Evolutionary conservation across 192 early-diverging fungal genomes (phyloP).

Genomic region (Radiomyces spectabilis): DNA sequence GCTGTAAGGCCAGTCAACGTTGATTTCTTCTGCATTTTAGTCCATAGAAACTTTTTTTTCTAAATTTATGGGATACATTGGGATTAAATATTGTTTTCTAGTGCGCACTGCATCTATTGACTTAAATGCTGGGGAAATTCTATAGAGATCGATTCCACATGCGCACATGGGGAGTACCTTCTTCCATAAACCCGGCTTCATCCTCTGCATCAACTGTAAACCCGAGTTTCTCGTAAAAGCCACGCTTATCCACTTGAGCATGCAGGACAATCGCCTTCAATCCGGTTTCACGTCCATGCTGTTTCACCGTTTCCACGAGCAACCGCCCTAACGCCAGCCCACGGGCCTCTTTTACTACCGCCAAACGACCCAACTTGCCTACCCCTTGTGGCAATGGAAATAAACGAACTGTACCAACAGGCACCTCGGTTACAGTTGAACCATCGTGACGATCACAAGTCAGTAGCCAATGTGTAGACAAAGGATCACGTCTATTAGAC

Average conservation of each 20-base stretch:
- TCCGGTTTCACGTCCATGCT: not conserved
- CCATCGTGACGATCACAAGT: not conserved
- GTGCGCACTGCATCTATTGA: too few species aligned
- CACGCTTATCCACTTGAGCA: conserved; percentile 17
- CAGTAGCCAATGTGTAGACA: not conserved
- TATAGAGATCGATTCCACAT: conserved; percentile 22
- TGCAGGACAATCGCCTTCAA: conserved; percentile 8
- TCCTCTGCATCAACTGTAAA: conserved; percentile 15
- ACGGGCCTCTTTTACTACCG: conserved; percentile 15
- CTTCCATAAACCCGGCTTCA: conserved; percentile 20
- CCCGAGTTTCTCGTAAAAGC: conserved; percentile 19
- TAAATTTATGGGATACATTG: too few species aligned
- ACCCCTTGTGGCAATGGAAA: conserved; percentile 4
- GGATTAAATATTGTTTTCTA: too few species aligned
- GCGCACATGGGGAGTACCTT: conserved; percentile 24
- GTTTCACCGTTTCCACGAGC: conserved; percentile 9
- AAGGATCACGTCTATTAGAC: not conserved
- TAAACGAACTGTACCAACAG: conserved; percentile 21
- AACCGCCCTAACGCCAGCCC: conserved; percentile 11
- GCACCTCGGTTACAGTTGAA: not conserved
- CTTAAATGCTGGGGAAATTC: too few species aligned
- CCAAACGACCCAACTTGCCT: conserved; percentile 20
- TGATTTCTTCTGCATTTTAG: too few species aligned
- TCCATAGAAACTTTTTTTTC: too few species aligned
- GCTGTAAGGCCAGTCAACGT: too few species aligned